Evolutionary conservation across 805 yeast species (phyloP).

Genomic region (Teunomyces atbi): DNA sequence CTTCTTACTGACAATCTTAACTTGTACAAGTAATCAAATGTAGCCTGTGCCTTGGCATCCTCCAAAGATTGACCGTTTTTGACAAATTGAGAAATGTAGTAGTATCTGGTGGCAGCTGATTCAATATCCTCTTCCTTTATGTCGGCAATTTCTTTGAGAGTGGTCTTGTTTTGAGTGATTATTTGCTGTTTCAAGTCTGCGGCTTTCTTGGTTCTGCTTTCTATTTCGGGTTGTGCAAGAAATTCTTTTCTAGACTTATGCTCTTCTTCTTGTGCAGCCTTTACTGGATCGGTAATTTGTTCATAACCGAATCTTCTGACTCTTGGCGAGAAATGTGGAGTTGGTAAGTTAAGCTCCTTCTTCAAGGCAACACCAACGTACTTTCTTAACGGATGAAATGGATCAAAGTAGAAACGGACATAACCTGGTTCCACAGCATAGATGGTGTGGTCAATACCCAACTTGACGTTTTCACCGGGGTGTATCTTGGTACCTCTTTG

Average conservation of each 20-base stretch:
- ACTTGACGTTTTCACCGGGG: constrained; percentile 89
- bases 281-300: constrained; percentile 47
- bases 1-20: constrained; percentile 39
- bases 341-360: constrained; percentile 66
- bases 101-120: constrained; percentile 54
- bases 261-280: constrained; percentile 57
- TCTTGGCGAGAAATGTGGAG: constrained; percentile 88
- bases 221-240: constrained; percentile 52
- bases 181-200: constrained; percentile 34
- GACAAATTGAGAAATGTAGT: constrained; percentile 42
- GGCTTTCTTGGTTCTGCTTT: constrained; percentile 40
- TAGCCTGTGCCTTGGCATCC: constrained; percentile 62
- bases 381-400: constrained; percentile 91
- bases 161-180: constrained; percentile 10
- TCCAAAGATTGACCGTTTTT: constrained; percentile 55
- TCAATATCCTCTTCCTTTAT: constrained; percentile 28
- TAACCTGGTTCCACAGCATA: constrained; percentile 90
- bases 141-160: constrained; percentile 26
- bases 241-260: constrained; percentile 68
- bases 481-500: constrained; percentile 94
- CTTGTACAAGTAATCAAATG: constrained; percentile 48
- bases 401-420: constrained; percentile 88
- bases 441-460: constrained; percentile 92
- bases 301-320: constrained; percentile 78
- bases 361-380: constrained; percentile 84